Evolutionary conservation across 331 rosid genomes (phyloP), one percentile per base, ranked within the genome.

Genomic region (Phaseolus coccineus): DNA sequence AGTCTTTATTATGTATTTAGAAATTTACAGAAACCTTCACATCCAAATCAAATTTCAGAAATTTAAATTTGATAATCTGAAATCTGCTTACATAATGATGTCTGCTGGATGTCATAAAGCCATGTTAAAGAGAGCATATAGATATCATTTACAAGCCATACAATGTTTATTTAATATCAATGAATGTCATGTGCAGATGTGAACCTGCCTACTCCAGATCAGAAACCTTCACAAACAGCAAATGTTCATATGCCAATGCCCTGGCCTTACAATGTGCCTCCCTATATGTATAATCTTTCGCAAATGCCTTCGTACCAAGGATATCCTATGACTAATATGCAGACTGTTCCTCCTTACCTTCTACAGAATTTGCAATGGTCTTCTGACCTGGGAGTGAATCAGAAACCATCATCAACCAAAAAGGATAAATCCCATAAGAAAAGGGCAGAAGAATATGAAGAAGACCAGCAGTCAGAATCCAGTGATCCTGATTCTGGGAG

Each of bases 311-410:
- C 90, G 27, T 86, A 84, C 71, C 87, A 71, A 83, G 89, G 90
- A 42, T 88, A 90, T 80, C 89, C 89, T 58, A 31, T 84, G 77
- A 55, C 82, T 27, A 78, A 79, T 35, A 51, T 85, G 85, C 93
- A 87, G 85, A 42, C 84, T 33, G 74, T 82, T 66, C 91, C 94
- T 81, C 85, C 90, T 31, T 71, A 88, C 82, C 81, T 63, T 81
- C 78, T 65, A 81, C 58, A 71, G 73, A 85, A 86, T 77, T 79
- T 88, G 90, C 92, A 86, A 40, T 90, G 91, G 94, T 74, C 90
- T 78, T 57, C 91, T 33, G 76, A 81, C 69, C 4, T 51, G 84
- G 90, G 80, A 67, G 56, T 62, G 62, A 88, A 81, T 80, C 84
- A 79, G 65, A 88, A 83, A 66, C 47, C 85, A 53, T 65, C 85